Percentiles rank a stretch among this genome's conserved stretches.
Conservation (phyloP, 1,284 basidiomycete genomes). For the Cutaneotrichosporon cyanovorans region DNA sequence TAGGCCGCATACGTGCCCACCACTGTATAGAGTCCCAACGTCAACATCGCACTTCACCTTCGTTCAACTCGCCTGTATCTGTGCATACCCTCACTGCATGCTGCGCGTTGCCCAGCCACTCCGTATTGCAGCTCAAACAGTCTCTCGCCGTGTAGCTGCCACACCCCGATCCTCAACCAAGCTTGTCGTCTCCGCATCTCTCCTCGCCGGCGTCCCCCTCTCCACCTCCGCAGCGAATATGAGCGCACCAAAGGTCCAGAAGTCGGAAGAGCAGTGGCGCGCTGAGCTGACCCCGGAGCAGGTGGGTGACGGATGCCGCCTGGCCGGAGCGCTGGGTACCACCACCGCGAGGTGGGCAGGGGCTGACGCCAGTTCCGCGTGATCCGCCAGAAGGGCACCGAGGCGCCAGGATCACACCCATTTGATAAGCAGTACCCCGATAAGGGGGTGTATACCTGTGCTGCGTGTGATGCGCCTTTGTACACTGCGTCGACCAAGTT, state of each 20-base stretch:
- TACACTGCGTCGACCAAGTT: conserved; percentile 89
- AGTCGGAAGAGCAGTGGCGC: conserved; percentile 77
- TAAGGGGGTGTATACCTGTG: conserved; percentile 58
- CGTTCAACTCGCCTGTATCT: background rate
- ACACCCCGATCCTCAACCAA: background rate
- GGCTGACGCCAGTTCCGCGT: conserved; percentile 62
- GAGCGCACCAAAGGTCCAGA: conserved; percentile 44
- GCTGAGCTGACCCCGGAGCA: conserved; percentile 74
- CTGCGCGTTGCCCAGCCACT: background rate
- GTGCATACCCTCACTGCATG: background rate
- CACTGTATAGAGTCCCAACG: too few relatives aligned
- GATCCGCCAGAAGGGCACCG: conserved; percentile 80
- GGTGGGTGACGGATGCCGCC: too few relatives aligned
- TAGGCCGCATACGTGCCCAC: too few relatives aligned
- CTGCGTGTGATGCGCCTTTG: conserved; percentile 50
- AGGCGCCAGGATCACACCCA: conserved; percentile 64
- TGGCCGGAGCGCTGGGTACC: too few relatives aligned
- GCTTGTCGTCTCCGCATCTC: background rate
- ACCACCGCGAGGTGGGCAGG: too few relatives aligned
- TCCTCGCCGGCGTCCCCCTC: conserved; percentile 2
- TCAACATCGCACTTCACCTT: too few relatives aligned
- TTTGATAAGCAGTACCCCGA: conserved; percentile 60
- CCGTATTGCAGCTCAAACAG: too few relatives aligned
- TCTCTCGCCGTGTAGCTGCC: too few relatives aligned
- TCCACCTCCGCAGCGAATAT: conserved; percentile 15